Evolutionary conservation across 306 rosid genomes (phyloP).

Genomic region (Malus fusca): DNA sequence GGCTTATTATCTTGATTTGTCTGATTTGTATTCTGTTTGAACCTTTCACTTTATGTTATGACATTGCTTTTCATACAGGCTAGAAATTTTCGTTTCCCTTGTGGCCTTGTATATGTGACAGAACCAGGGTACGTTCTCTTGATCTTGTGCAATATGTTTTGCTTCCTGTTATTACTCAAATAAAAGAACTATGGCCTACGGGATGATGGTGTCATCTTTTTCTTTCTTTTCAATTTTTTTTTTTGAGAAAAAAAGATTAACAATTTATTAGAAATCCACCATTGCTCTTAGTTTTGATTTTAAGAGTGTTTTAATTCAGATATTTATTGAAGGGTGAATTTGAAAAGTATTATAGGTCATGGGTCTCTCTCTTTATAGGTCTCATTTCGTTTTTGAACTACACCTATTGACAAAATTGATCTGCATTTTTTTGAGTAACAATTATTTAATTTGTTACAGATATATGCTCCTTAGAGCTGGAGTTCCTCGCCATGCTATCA

Average conservation of each 20-base stretch:
- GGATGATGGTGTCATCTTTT: background rate
- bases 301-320: background rate
- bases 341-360: background rate
- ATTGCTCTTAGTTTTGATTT: too few relatives aligned
- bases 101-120: conserved; percentile 91
- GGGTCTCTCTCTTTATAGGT: background rate
- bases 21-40: background rate
- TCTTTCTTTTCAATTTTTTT: too few relatives aligned
- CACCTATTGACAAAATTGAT: conserved; percentile 12
- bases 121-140: conserved; percentile 78
- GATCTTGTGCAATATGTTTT: conserved; percentile 4
- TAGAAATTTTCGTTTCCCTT: conserved; percentile 85
- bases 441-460: conserved; percentile 38
- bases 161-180: background rate
- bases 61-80: conserved; percentile 46
- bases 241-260: too few relatives aligned
- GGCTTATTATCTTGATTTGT: background rate
- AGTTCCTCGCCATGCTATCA: conserved; percentile 92
- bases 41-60: background rate
- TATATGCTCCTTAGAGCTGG: conserved; percentile 92
- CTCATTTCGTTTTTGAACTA: background rate
- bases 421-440: background rate
- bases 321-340: background rate
- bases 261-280: too few relatives aligned
- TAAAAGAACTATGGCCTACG: background rate